Evolutionary conservation across 83 land plant species (phyloP), one percentile per base, ranked within the genome.

Genomic region (Picea abies): DNA sequence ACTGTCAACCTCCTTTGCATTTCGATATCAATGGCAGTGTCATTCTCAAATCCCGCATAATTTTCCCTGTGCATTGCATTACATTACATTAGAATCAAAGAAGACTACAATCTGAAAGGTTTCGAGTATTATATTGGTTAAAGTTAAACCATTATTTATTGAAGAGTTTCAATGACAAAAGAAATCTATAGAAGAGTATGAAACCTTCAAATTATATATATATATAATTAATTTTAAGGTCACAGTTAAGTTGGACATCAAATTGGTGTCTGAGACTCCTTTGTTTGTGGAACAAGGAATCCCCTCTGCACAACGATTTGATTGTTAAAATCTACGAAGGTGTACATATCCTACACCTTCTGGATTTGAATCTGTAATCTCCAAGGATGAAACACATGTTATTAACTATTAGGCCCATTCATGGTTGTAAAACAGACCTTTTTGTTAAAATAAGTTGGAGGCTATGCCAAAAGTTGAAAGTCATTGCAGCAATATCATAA

Each of bases 401-500:
- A 32, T 32, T 32, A 32, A 32, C 35, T 32, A 32, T 32, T 32
- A 32, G 0, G 1, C 7, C 49, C 7, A 44, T 44, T 8, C 49
- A 56, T 10, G 3, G 0, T 56, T 0, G 20, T 26, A 60, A 60
- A 78, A 60, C 14, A 72, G 56, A 97, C 99, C 98, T 89, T 85
- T 83, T 85, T 37, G 93, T 93, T 85, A 97, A 86, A 26, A 63
- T 84, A 78, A 83, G 78, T 88, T 93, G 96, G 49, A 95, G 94
- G 67, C 84, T 90, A 81, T 97, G 98, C 99, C 99, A 97, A 78
- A 97, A 97, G 84, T 96, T 96, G 85, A 91, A 97, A 25, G 98
- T 96, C 90, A 97, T 97, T 60, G 94, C 91, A 68, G 99, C 93
- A 85, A 97, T 97, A 82, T 92, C 90, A 86, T 87, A 93, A 82